Percentiles rank a stretch among this genome's conserved stretches.
Conservation (phyloP, 345 rosid genomes). For the Citrus reticulata region DNA sequence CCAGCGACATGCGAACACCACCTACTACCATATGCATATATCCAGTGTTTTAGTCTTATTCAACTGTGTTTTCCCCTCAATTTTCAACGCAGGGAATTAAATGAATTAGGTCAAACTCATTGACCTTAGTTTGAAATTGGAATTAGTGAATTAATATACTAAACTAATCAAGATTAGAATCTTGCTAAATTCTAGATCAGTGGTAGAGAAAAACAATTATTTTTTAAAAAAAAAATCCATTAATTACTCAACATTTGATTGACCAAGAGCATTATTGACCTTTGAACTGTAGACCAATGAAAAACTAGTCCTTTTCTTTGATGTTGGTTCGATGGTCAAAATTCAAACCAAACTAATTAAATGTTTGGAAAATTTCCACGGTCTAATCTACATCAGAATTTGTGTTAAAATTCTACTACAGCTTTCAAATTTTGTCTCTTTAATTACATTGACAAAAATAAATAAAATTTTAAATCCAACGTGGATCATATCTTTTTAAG, state of each 20-base stretch:
- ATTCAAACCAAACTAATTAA: neutral
- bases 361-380: neutral
- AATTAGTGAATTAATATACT: neutral
- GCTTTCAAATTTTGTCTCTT: neutral
- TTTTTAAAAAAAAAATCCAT: neutral
- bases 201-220: neutral
- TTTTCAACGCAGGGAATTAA: neutral
- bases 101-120: conserved; percentile 13
- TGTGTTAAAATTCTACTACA: neutral
- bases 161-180: neutral
- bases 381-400: neutral
- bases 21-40: too few relatives aligned
- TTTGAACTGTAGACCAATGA: neutral
- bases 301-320: neutral
- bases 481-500: neutral
- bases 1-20: too few relatives aligned
- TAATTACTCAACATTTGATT: neutral
- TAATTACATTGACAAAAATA: neutral
- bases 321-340: neutral
- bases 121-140: neutral
- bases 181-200: neutral
- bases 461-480: too few relatives aligned
- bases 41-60: neutral
- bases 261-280: conserved; percentile 2
- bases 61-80: neutral